phyloP scores from a whole-genome alignment of 805 yeast genomes.

The Saccharomyces jurei region DNA sequence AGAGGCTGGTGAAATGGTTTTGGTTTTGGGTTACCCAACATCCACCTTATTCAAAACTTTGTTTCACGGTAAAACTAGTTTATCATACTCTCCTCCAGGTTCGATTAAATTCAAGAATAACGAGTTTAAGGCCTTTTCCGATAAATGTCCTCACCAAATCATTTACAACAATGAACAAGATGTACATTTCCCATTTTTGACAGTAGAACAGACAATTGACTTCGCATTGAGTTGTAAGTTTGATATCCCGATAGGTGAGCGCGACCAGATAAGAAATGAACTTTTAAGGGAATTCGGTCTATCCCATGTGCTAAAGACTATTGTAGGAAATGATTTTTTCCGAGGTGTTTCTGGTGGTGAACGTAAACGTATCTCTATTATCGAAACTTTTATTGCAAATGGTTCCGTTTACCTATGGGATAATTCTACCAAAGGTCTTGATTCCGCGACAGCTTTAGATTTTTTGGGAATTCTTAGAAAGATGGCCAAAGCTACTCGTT shows the following conservation, averaged over 20 bases:
- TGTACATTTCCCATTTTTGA: constrained; percentile 47
- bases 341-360: constrained; percentile 67
- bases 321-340: constrained; percentile 55
- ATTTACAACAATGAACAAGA: constrained; percentile 46
- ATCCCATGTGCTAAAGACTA: constrained; percentile 47
- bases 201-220: constrained; percentile 48
- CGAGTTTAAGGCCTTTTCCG: constrained; percentile 15
- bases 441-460: constrained; percentile 43
- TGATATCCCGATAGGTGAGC: constrained; percentile 19
- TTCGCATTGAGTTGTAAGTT: constrained; percentile 46
- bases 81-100: constrained; percentile 16
- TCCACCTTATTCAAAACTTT: constrained; percentile 20
- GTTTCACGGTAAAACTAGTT: constrained; percentile 14
- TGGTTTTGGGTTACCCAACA: constrained; percentile 23
- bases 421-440: constrained; percentile 45
- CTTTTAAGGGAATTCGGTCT: constrained; percentile 33
- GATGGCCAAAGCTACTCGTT: constrained; percentile 33
- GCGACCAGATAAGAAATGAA: constrained; percentile 22
- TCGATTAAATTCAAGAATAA: constrained; percentile 19
- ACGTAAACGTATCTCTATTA: constrained; percentile 56
- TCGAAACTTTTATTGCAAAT: constrained; percentile 43
- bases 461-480: constrained; percentile 38
- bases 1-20: constrained; percentile 22
- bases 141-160: constrained; percentile 21
- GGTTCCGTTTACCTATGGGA: constrained; percentile 47